Evolutionary conservation across 805 yeast species (phyloP).

Genomic region (Suhomyces sp.): DNA sequence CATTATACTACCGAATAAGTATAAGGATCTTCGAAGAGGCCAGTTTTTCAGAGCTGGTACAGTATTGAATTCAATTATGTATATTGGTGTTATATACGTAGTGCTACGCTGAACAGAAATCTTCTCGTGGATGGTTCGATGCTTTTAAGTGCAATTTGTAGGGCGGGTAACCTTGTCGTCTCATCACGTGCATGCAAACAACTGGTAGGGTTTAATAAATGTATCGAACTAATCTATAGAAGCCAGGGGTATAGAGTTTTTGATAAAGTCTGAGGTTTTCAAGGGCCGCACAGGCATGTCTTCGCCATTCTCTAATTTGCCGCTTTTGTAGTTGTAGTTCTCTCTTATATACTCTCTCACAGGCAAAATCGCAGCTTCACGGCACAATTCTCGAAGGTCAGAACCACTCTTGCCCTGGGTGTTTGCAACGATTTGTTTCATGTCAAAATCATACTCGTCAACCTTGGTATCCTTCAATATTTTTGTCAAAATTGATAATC

Average conservation of each 20-base stretch:
- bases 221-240: not conserved
- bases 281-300: constrained; percentile 59
- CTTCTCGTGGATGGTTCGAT: not conserved
- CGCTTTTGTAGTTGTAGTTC: constrained; percentile 48
- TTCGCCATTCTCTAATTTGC: constrained; percentile 23
- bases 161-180: constrained; percentile 5
- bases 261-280: constrained; percentile 59
- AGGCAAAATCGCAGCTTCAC: constrained; percentile 89
- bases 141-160: not conserved
- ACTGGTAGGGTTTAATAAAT: not conserved
- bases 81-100: not conserved
- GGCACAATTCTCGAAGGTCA: constrained; percentile 84
- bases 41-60: constrained; percentile 7
- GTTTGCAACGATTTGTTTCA: constrained; percentile 53
- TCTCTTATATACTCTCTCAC: constrained; percentile 78
- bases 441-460: constrained; percentile 54
- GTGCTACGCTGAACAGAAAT: not conserved
- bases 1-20: constrained; percentile 28
- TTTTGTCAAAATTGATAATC: constrained; percentile 67
- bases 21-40: constrained; percentile 34
- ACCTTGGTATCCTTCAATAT: constrained; percentile 63
- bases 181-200: not conserved
- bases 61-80: not conserved
- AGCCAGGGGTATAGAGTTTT: constrained; percentile 17
- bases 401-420: constrained; percentile 83